Evolutionary conservation across 2,329 filamentous ascomycete genomes (phyloP).

Genomic region (Fusarium sp.): DNA sequence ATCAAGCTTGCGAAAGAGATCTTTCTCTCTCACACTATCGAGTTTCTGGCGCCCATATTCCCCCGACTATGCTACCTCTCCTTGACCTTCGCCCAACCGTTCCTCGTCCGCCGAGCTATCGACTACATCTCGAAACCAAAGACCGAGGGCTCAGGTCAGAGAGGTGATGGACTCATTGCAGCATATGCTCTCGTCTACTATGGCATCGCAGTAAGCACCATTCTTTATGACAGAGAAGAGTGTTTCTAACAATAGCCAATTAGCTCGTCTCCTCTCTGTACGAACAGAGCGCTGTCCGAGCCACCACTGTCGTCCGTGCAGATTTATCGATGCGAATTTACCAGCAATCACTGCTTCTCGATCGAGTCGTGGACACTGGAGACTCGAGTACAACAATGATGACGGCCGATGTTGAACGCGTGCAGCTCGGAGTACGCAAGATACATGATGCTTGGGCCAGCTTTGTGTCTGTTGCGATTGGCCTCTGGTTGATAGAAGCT

Average conservation of each 20-base stretch:
- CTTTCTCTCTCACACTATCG: not conserved
- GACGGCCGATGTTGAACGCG: not conserved
- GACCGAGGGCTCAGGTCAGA: not conserved
- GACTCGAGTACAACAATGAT: not conserved
- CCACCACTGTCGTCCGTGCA: not conserved
- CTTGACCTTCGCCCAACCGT: not conserved
- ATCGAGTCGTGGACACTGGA: not conserved
- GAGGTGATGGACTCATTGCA: not conserved
- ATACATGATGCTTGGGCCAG: not conserved
- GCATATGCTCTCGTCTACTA: not conserved
- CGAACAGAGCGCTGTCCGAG: not conserved
- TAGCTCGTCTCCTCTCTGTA: not conserved
- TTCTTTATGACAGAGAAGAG: accelerated
- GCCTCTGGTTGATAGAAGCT: not conserved
- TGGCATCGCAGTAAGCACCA: not conserved
- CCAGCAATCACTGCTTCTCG: not conserved
- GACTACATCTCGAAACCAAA: not conserved
- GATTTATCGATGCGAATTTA: not conserved
- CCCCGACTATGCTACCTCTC: not conserved
- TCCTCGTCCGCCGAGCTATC: not conserved
- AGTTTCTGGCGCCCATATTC: not conserved
- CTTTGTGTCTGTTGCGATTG: not conserved
- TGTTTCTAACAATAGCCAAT: accelerated
- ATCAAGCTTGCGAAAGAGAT: not conserved
- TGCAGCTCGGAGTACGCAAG: not conserved